Evolutionary conservation across 2,329 filamentous ascomycete species (phyloP).

Genomic region (Camillea tinctor): DNA sequence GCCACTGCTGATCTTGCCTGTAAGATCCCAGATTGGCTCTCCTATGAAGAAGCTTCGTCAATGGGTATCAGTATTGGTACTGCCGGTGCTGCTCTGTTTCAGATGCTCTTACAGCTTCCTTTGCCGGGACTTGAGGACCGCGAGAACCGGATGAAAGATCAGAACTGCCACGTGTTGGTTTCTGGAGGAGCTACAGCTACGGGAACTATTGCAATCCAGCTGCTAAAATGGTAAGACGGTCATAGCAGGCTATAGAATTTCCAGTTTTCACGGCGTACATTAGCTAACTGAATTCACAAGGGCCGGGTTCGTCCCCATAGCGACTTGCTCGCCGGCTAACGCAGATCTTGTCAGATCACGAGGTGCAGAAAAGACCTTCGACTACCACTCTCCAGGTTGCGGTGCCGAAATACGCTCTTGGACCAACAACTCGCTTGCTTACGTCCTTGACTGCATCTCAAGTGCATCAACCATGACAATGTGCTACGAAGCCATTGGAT

Average conservation of each 20-base stretch:
- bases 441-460: not conserved
- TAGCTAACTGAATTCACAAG: no score
- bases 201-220: no score
- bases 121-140: not conserved
- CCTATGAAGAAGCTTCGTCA: not conserved
- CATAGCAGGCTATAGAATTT: no score
- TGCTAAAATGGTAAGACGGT: no score
- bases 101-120: no score
- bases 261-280: no score
- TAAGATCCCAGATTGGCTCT: not conserved
- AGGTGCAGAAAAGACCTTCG: not conserved
- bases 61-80: not conserved
- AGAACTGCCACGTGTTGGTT: no score
- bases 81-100: constrained; percentile 1
- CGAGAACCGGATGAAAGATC: no score
- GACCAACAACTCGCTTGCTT: not conserved
- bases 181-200: no score
- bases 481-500: constrained; percentile 1
- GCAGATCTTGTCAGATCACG: not conserved
- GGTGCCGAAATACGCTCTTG: not conserved
- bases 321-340: not conserved
- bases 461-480: not conserved
- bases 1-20: constrained; percentile 4
- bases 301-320: no score
- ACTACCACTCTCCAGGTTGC: constrained; percentile 1